Conservation (phyloP, 768 basidiomycete species). For the Agaricus blazei region DNA sequence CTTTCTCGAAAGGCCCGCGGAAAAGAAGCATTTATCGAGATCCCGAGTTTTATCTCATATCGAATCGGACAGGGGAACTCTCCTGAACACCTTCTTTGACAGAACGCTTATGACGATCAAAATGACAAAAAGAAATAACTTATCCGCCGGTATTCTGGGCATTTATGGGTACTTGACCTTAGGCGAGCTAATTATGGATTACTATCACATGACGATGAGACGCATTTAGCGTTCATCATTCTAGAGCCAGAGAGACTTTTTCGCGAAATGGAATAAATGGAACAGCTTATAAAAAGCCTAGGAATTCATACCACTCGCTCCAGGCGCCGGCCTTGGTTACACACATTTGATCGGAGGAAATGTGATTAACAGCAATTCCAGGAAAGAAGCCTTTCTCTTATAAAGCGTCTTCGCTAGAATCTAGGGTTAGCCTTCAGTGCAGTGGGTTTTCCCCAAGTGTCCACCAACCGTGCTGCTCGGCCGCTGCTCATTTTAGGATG, state of each 20-base stretch:
- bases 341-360: neutral
- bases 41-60: neutral
- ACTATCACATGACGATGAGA: too few relatives aligned
- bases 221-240: too few relatives aligned
- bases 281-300: too few relatives aligned
- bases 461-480: neutral
- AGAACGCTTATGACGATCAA: neutral
- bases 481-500: neutral
- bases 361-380: neutral
- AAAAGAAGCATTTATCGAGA: neutral
- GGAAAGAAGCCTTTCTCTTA: neutral
- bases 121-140: too few relatives aligned
- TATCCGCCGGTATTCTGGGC: too few relatives aligned
- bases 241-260: too few relatives aligned
- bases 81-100: neutral
- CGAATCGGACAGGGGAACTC: neutral
- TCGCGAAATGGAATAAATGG: too few relatives aligned
- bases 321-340: neutral
- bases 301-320: too few relatives aligned
- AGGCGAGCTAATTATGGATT: too few relatives aligned
- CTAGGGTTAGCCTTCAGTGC: neutral
- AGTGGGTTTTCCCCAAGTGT: neutral
- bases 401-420: neutral
- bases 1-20: constrained; percentile 5
- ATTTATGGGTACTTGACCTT: too few relatives aligned